These are phyloP conservation scores for Solanum rostratum DNA, from an alignment of 257 asterid genomes.

Conservation along the genomic window DNA sequence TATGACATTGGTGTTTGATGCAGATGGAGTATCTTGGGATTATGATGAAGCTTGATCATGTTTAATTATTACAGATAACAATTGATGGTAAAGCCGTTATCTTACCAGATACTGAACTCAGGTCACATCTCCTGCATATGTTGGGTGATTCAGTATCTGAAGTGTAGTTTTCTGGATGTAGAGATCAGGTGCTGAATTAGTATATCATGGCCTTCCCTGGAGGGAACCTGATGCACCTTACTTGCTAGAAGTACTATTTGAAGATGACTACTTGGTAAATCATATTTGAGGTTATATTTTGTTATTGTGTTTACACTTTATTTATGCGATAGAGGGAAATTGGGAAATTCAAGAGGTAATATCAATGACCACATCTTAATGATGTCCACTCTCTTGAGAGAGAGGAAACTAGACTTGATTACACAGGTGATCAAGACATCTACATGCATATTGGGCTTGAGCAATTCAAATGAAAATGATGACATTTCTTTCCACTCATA, in stretches of 20 bases:
- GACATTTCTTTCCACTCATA: background rate
- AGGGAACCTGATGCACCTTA: constrained; percentile 87
- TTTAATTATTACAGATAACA: constrained; percentile 40
- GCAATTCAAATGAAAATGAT: background rate
- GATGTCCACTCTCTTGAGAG: background rate
- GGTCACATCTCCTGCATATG: constrained; percentile 21
- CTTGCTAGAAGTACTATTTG: constrained; percentile 51
- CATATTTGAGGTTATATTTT: background rate
- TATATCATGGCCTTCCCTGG: constrained; percentile 90
- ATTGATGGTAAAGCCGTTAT: constrained; percentile 48
- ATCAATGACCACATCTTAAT: background rate
- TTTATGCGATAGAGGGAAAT: background rate
- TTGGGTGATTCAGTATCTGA: background rate
- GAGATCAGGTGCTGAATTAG: constrained; percentile 55
- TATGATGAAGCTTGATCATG: background rate
- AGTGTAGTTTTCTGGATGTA: background rate
- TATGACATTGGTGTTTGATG: constrained; percentile 20
- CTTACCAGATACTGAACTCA: constrained; percentile 50
- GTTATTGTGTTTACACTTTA: background rate
- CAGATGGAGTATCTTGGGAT: background rate
- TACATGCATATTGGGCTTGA: background rate
- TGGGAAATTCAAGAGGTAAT: background rate
- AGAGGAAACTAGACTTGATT: background rate
- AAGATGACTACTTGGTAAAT: constrained; percentile 69
- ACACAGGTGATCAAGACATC: background rate